A percentile compares a stretch with the other conserved stretches of the same genome.
phyloP scores from a whole-genome alignment of 1,284 basidiomycete species.

The Retiboletus flavoniger region DNA sequence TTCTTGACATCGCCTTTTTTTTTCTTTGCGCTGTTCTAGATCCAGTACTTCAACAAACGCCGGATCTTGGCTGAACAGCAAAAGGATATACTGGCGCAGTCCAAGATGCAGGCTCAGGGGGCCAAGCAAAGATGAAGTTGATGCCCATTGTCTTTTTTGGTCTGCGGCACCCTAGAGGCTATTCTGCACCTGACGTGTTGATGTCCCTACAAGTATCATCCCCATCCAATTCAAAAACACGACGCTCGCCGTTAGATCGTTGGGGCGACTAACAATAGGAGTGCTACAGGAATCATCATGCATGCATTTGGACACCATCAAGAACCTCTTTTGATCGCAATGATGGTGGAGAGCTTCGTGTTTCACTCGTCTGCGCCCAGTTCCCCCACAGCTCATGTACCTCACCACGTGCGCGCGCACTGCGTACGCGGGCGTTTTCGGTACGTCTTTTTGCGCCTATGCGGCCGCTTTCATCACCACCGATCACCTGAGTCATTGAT shows the following conservation, averaged over 20 bases:
- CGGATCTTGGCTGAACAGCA: slow-evolving; percentile 72
- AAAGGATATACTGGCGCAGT: slow-evolving; percentile 61
- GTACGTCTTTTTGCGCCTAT: background rate
- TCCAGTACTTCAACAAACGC: slow-evolving; percentile 83
- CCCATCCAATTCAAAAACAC: background rate
- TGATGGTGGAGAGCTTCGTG: slow-evolving; percentile 1
- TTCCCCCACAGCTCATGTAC: background rate
- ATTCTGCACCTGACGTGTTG: slow-evolving; percentile 10
- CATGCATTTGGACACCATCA: background rate
- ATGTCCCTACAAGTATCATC: background rate
- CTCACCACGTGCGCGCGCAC: background rate
- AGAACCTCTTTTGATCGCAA: slow-evolving; percentile 1
- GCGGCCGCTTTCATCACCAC: background rate
- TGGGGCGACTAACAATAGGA: background rate
- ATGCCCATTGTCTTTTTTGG: background rate
- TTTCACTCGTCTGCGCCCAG: background rate
- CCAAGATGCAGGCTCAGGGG: slow-evolving; percentile 49
- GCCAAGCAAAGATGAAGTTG: slow-evolving; percentile 32
- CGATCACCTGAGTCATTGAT: slow-evolving; percentile 1
- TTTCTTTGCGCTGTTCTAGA: slow-evolving; percentile 41
- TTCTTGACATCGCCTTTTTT: background rate
- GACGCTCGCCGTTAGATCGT: background rate
- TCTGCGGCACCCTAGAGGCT: background rate
- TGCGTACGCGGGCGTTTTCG: background rate
- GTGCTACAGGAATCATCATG: background rate